Evolutionary conservation across 2,329 filamentous ascomycete species (phyloP), one percentile per base, ranked within the genome.

Genomic region (Sclerotinia sclerotiorum): DNA sequence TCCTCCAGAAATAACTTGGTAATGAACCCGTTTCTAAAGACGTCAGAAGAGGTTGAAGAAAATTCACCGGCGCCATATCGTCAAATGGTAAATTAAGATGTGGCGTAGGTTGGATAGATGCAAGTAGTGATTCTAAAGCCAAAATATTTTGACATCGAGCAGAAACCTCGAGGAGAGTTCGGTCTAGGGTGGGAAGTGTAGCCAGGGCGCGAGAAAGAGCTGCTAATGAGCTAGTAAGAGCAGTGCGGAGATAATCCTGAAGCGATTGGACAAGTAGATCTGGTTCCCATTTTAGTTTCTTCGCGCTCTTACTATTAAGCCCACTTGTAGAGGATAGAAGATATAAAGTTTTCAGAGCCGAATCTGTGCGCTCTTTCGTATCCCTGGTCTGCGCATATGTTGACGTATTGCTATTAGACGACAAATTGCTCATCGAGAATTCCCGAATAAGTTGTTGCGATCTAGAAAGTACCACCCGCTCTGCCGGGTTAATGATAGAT

Each of bases 1-100:
- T 91, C 65, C 95, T 86, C 93, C 95, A 99, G 81, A 97, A 99
- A 78, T 94, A 97, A 0, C 91, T 94, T 1, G 93, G 88, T 21
- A 99, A 82, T 2, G 92, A 95, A 0, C 91, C 88, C 0, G 93
- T 97, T 79, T 98, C 95, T 10, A 99, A 85, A n/a, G 89, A 84
- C 15, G 86, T 82, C 11, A 97, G 85, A 0, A 97, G 81, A 0
- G 89, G 89, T 68, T 90, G 86, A 0, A 97, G 83, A 54, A 97
- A 84, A 68, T 82, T 85, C 3, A 76, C 70, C 27, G 79, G 72
- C 56, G 68, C 5, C 39, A 70, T 10, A 65, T 69, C 68, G 13
- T 66, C 62, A 13, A 70, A 42, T 4, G 81, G 78, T 2, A 94
- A 77, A 0, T 92, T 81, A 0, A 92, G 90, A 74, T 97, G 92